Conservation (phyloP, 495 filamentous ascomycete species). For the Podospora bellae-mahoneyi region DNA sequence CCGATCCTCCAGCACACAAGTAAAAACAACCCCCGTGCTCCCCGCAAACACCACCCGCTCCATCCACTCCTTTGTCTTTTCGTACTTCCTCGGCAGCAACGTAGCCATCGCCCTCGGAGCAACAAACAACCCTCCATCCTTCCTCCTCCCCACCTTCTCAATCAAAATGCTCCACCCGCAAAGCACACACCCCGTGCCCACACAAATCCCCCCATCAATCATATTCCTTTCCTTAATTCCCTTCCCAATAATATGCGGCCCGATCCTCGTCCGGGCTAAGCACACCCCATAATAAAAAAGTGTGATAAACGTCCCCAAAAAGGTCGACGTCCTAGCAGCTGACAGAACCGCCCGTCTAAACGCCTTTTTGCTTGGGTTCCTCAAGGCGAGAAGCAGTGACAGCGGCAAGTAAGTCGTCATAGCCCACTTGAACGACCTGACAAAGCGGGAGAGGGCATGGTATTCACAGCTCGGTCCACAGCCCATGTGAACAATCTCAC, state of each 20-base stretch:
- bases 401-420: slow-evolving; percentile 79
- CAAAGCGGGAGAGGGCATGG: slow-evolving; percentile 70
- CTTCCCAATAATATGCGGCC: slow-evolving; percentile 61
- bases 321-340: slow-evolving; percentile 70
- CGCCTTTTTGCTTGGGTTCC: slow-evolving; percentile 44
- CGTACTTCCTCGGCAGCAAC: slow-evolving; percentile 70
- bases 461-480: slow-evolving; percentile 71
- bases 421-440: slow-evolving; percentile 67
- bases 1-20: slow-evolving; percentile 62
- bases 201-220: slow-evolving; percentile 63
- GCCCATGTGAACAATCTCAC: slow-evolving; percentile 85
- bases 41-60: slow-evolving; percentile 72
- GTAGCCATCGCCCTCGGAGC: slow-evolving; percentile 77
- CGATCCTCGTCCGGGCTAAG: slow-evolving; percentile 73
- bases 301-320: slow-evolving; percentile 76
- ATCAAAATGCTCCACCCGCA: slow-evolving; percentile 85
- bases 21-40: slow-evolving; percentile 73
- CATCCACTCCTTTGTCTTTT: slow-evolving; percentile 64
- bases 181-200: slow-evolving; percentile 69
- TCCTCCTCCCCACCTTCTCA: slow-evolving; percentile 64
- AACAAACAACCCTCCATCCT: slow-evolving; percentile 83
- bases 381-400: slow-evolving; percentile 62
- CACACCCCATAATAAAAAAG: slow-evolving; percentile 90
- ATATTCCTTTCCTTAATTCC: slow-evolving; percentile 40
- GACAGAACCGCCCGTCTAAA: slow-evolving; percentile 53